Percentiles rank a stretch among this genome's conserved stretches.
Conservation (phyloP, 768 basidiomycete species). For the Suillus bovinus region DNA sequence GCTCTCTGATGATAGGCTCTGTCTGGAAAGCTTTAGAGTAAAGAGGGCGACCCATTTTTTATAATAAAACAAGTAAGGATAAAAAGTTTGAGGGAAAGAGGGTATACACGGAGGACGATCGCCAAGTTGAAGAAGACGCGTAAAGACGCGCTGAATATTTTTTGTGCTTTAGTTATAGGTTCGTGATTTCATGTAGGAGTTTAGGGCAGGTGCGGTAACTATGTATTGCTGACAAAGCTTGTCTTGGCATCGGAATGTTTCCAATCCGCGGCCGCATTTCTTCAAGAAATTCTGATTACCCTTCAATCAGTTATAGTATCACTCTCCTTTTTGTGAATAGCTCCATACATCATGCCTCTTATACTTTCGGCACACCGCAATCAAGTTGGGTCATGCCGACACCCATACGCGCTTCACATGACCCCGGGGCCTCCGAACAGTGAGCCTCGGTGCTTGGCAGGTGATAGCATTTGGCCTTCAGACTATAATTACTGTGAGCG, state of each 20-base stretch:
- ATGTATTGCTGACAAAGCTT: background rate
- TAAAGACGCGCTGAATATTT: slow-evolving; percentile 4
- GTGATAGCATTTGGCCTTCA: background rate
- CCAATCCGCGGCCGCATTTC: background rate
- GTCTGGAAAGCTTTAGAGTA: slow-evolving; percentile 47
- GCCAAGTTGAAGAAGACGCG: slow-evolving; percentile 5
- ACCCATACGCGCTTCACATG: background rate
- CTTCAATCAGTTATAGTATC: background rate
- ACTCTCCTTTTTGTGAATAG: background rate
- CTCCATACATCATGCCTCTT: background rate
- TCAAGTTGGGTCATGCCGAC: background rate
- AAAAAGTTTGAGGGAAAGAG: slow-evolving; percentile 4
- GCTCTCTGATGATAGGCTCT: slow-evolving; percentile 44
- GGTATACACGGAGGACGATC: slow-evolving; percentile 17
- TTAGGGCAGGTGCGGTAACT: slow-evolving; percentile 35
- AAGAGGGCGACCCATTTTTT: slow-evolving; percentile 59
- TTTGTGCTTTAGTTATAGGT: slow-evolving; percentile 17
- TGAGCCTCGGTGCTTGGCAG: background rate
- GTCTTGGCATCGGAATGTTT: background rate
- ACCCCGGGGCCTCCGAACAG: background rate
- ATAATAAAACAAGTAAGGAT: slow-evolving; percentile 30
- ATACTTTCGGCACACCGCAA: background rate
- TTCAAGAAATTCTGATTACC: background rate
- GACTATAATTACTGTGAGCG: no score
- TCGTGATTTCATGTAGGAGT: slow-evolving; percentile 10